Conservation (phyloP, 2,329 filamentous ascomycete genomes). For the Eurotiales sp. region DNA sequence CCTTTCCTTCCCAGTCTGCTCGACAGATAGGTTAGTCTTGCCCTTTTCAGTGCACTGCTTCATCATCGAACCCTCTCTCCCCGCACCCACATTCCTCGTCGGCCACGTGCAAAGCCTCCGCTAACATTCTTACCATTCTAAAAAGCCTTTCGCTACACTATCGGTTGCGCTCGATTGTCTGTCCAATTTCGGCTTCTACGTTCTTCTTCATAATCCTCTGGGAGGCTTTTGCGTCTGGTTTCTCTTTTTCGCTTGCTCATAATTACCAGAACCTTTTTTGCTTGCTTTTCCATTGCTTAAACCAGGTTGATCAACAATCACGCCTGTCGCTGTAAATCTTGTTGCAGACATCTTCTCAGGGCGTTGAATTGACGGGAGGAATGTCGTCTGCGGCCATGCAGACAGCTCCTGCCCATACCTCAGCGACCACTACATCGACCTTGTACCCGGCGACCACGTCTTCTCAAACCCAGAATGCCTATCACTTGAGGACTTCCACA, state of each 20-base stretch:
- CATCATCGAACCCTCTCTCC: constrained; percentile 8
- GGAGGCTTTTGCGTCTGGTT: constrained; percentile 9
- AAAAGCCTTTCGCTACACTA: background rate
- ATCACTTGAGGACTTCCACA: constrained; percentile 37
- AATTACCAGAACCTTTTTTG: background rate
- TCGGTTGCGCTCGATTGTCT: background rate
- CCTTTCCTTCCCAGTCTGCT: background rate
- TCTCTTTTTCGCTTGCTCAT: background rate
- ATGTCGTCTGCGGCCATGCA: constrained; percentile 65
- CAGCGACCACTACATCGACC: constrained; percentile 39
- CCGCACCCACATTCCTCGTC: constrained; percentile 16
- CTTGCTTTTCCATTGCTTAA: constrained; percentile 1
- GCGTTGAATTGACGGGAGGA: constrained; percentile 35
- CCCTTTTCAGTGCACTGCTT: background rate
- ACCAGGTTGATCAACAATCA: background rate
- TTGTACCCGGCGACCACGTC: constrained; percentile 13
- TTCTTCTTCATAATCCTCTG: constrained; percentile 10
- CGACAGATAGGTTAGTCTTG: constrained; percentile 4
- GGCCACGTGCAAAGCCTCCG: constrained; percentile 13
- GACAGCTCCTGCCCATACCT: constrained; percentile 54
- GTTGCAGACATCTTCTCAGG: constrained; percentile 7
- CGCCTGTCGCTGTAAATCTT: background rate
- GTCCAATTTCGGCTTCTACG: constrained; percentile 1
- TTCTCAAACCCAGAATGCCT: constrained; percentile 16
- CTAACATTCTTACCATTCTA: constrained; percentile 13